These are phyloP conservation scores for Coemansia sp. DNA, from an alignment of 192 early-diverging fungal genomes.

Conservation along the genomic window DNA sequence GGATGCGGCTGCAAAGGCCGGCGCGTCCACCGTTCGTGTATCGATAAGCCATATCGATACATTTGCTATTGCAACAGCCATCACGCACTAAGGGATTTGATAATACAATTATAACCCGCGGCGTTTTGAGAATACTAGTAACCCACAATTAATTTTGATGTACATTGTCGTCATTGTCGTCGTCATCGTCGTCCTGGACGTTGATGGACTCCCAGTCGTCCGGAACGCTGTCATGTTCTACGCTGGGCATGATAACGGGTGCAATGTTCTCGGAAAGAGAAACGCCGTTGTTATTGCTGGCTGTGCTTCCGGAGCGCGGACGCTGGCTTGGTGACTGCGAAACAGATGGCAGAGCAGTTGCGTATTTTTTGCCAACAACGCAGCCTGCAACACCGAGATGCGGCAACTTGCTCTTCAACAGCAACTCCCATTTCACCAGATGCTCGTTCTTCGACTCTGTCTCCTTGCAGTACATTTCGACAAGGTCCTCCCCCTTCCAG, in stretches of 20 bases:
- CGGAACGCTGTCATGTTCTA: conserved; percentile 14
- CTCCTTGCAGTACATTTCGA: conserved; percentile 41
- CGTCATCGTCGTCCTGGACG: conserved; percentile 6
- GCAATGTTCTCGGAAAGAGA: neutral
- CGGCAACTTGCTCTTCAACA: conserved; percentile 37
- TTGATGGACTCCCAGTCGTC: conserved; percentile 51
- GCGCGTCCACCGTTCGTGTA: conserved; percentile 76
- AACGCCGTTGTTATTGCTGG: neutral
- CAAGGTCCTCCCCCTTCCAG: conserved; percentile 36
- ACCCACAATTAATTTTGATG: no score
- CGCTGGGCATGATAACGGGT: neutral
- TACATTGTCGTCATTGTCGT: neutral
- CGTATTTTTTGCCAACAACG: conserved; percentile 18
- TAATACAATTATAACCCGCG: no score
- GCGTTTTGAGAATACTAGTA: no score
- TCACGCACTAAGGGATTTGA: conserved; percentile 33
- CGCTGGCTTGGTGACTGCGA: neutral
- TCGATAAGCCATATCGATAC: conserved; percentile 90
- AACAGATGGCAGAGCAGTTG: neutral
- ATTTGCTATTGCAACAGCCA: conserved; percentile 89
- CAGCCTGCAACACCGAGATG: conserved; percentile 33
- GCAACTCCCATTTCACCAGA: conserved; percentile 36
- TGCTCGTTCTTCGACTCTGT: conserved; percentile 17
- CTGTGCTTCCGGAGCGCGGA: neutral
- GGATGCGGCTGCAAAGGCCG: conserved; percentile 66